Conservation (phyloP, 202 grass and related monocot species). For the Eragrostis tef region DNA sequence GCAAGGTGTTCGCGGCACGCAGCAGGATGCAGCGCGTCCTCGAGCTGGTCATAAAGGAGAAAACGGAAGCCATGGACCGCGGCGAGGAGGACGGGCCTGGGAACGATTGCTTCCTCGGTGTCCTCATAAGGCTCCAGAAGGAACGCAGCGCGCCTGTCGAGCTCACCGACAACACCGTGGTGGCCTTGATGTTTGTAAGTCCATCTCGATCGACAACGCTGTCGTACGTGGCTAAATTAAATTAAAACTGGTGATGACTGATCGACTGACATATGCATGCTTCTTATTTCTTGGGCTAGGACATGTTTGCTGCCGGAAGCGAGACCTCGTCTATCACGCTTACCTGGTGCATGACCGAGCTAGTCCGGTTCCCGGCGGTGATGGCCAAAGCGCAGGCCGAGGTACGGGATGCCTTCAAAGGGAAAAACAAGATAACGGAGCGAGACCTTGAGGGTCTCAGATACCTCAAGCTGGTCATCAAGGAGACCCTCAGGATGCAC, state of each 20-base stretch:
- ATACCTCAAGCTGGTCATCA: constrained; percentile 50
- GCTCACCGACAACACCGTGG: constrained; percentile 28
- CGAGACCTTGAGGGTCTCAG: not conserved
- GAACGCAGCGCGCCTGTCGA: not conserved
- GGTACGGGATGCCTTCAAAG: constrained; percentile 37
- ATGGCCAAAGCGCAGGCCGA: constrained; percentile 53
- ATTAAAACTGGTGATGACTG: no score
- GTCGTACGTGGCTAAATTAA: no score
- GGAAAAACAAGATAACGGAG: constrained; percentile 31
- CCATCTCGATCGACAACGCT: not conserved
- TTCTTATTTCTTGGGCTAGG: not conserved
- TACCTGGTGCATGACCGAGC: constrained; percentile 56
- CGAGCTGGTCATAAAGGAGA: constrained; percentile 33
- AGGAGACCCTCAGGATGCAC: constrained; percentile 53
- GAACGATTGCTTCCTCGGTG: constrained; percentile 15
- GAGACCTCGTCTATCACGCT: constrained; percentile 27
- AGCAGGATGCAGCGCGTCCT: constrained; percentile 9
- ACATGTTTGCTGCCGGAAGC: constrained; percentile 49
- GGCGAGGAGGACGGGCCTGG: not conserved
- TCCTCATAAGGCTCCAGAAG: constrained; percentile 39
- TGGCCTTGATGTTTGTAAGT: constrained; percentile 44
- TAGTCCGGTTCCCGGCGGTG: constrained; percentile 6
- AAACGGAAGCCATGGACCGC: not conserved
- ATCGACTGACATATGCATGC: no score
- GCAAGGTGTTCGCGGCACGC: not conserved